Evolutionary conservation across 192 early-diverging fungal species (phyloP).

Genomic region (Martensiomyces pterosporus): DNA sequence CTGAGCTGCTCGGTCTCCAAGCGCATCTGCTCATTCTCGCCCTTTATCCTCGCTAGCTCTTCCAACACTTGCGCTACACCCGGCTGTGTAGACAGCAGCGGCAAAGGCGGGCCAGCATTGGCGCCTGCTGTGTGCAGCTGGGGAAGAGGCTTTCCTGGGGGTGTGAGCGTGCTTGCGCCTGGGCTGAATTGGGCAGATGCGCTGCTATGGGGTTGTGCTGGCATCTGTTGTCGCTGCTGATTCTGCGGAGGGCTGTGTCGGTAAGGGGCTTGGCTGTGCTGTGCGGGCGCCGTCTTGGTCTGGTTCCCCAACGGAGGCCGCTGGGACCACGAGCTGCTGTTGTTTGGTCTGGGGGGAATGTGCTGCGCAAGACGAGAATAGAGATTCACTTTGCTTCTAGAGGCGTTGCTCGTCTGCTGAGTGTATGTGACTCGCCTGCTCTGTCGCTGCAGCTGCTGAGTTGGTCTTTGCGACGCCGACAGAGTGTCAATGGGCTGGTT

Average conservation of each 20-base stretch:
- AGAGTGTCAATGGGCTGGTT: too few species aligned
- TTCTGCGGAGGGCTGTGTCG: constrained; percentile 1
- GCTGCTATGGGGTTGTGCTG: too few species aligned
- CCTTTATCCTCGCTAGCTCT: constrained; percentile 1
- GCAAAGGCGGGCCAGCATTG: too few species aligned
- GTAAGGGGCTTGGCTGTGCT: not conserved
- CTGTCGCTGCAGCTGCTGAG: constrained; percentile 8
- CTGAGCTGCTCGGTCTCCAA: constrained; percentile 26
- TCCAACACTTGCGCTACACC: too few species aligned
- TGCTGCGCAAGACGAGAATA: constrained; percentile 34
- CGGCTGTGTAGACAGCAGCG: too few species aligned
- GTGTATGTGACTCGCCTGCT: not conserved
- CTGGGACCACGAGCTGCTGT: not conserved
- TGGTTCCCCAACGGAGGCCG: constrained; percentile 2
- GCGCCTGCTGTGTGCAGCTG: too few species aligned
- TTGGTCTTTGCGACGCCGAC: too few species aligned
- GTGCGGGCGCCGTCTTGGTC: too few species aligned
- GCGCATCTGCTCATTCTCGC: constrained; percentile 24
- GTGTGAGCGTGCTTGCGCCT: too few species aligned
- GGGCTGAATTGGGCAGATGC: too few species aligned
- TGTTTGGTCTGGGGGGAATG: constrained; percentile 17
- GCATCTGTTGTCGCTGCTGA: too few species aligned
- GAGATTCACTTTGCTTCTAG: constrained; percentile 25
- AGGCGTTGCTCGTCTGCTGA: constrained; percentile 3
- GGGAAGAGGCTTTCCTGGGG: too few species aligned